phyloP scores from a whole-genome alignment of 148 eudicot species.

The Spergularia marina region DNA sequence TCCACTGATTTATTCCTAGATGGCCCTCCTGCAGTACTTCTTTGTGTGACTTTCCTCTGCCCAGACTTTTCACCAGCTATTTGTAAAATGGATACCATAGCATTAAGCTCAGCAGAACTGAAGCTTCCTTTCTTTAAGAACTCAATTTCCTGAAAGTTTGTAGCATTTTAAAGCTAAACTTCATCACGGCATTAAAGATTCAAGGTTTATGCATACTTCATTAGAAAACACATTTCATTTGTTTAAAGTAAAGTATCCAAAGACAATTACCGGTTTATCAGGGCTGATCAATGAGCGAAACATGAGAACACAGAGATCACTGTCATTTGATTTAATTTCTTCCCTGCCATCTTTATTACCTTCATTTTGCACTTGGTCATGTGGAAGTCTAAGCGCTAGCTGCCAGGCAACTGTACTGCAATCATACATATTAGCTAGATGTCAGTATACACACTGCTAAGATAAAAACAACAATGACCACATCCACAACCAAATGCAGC shows the following conservation, averaged over 20 bases:
- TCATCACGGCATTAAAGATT: neutral
- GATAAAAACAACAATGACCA: neutral
- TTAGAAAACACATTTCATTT: neutral
- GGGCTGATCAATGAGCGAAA: slow-evolving; percentile 85
- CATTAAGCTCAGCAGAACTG: slow-evolving; percentile 75
- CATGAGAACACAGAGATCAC: slow-evolving; percentile 76
- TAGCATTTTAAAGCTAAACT: neutral
- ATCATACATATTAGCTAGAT: slow-evolving; percentile 3
- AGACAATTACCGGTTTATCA: slow-evolving; percentile 64
- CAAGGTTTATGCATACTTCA: neutral
- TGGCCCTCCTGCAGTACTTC: slow-evolving; percentile 37
- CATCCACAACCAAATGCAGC: neutral
- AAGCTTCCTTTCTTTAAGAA: slow-evolving; percentile 80
- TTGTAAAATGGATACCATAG: slow-evolving; percentile 67
- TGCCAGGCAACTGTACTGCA: slow-evolving; percentile 97
- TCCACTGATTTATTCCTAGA: slow-evolving; percentile 63
- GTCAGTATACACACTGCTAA: neutral
- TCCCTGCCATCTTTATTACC: slow-evolving; percentile 28
- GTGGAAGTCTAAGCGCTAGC: slow-evolving; percentile 59
- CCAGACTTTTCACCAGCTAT: slow-evolving; percentile 53
- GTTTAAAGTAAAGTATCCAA: neutral
- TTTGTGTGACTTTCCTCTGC: slow-evolving; percentile 43
- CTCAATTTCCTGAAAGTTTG: slow-evolving; percentile 70
- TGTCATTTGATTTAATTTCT: slow-evolving; percentile 37
- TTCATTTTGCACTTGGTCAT: slow-evolving; percentile 33